Evolutionary conservation across 495 filamentous ascomycete genomes (phyloP), one percentile per base, ranked within the genome.

Genomic region (Podospora didyma): DNA sequence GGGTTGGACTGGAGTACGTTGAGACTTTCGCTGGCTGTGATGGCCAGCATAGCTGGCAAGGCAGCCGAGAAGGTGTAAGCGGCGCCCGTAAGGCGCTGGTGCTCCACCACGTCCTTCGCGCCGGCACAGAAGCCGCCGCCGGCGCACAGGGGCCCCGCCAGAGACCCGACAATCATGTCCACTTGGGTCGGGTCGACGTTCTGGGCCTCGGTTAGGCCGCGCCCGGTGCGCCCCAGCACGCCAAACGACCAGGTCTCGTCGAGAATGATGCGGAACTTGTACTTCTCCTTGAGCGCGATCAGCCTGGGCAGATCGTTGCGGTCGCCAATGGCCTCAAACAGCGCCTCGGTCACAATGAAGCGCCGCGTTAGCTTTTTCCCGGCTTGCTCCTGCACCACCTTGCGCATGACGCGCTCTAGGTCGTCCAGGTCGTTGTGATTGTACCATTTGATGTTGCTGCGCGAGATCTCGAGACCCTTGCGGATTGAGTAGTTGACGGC

Each of bases 241-340:
- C 92, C 95, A 69, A 96, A 98, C 3, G 91, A 96, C 84, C 89
- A 94, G 5, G 92, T 96, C 75, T 98, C 94, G 70, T 98, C 94
- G 19, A 98, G 86, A 56, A 97, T 95, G 31, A 98, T 80, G 59
- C 94, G 91, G 79, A 96, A 97, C 75, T 96, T 98, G 79, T 96
- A 96, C 65, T 88, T 86, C 57, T 89, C 82, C 70, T 95, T 94
- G 61, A 97, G 79, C 65, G 96, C 95, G 31, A 97, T 81, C 61
- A 97, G 81, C 63, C 84, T 89, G 4, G 92, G 92, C 56, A 99
- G 71, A 68, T 97, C 82, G 17, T 84, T 82, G 73, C 87, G 86
- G 69, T 97, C 92, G 53, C 94, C 94, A 34, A 88, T 82, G 51
- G 84, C 90, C 76, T 99, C 94, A 63, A 96, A 97, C 37, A 97